Percentiles rank a stretch among this genome's conserved stretches.
phyloP scores from a whole-genome alignment of 306 rosid species.

The Sechiopsis laciniata region DNA sequence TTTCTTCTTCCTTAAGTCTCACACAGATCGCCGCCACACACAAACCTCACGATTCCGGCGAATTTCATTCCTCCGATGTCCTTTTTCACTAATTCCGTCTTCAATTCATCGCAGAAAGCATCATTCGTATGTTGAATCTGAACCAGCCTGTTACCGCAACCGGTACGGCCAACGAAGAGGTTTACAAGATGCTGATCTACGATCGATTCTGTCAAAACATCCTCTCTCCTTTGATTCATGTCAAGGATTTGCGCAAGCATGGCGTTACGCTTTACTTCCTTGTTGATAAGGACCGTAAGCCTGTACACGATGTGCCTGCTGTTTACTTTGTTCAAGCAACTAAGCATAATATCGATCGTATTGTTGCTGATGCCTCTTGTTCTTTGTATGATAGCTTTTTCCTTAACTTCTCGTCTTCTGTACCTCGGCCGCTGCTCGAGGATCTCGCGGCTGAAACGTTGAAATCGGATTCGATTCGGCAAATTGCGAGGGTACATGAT shows the following conservation, averaged over 20 bases:
- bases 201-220: conserved; percentile 82
- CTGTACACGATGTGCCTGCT: conserved; percentile 85
- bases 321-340: conserved; percentile 83
- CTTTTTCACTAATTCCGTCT: neutral
- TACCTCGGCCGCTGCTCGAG: conserved; percentile 87
- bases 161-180: conserved; percentile 79
- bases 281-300: conserved; percentile 83
- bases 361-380: conserved; percentile 61
- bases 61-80: neutral
- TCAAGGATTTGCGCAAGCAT: conserved; percentile 87
- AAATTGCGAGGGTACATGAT: conserved; percentile 84
- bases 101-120: conserved; percentile 57
- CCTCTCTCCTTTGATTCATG: conserved; percentile 81
- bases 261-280: conserved; percentile 89
- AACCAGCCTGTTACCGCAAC: conserved; percentile 68
- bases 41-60: neutral
- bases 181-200: conserved; percentile 81
- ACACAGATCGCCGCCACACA: neutral
- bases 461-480: conserved; percentile 56
- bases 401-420: conserved; percentile 71
- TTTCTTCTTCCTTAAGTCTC: conserved; percentile 22
- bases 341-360: conserved; percentile 55
- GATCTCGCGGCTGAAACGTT: conserved; percentile 80
- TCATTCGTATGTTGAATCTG: conserved; percentile 83
- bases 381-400: conserved; percentile 67